These are phyloP conservation scores for Phlebopus sp. DNA, from an alignment of 1,284 basidiomycete genomes.

Conservation along the genomic window DNA sequence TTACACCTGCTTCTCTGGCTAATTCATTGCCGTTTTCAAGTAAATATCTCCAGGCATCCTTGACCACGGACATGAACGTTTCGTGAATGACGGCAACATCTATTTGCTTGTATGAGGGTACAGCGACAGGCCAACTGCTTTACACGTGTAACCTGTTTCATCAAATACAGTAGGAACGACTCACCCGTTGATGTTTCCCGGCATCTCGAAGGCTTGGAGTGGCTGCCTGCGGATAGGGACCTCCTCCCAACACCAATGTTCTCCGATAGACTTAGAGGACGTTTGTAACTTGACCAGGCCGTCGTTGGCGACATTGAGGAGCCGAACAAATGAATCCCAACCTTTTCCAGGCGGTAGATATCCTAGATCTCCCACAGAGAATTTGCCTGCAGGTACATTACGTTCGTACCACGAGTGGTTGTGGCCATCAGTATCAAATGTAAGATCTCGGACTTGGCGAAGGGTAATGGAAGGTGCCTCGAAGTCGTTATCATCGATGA, in stretches of 20 bases:
- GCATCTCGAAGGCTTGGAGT: conserved; percentile 33
- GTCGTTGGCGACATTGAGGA: conserved; percentile 41
- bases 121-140: conserved; percentile 45
- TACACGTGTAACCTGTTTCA: conserved; percentile 1
- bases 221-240: conserved; percentile 22
- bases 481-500: conserved; percentile 35
- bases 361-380: conserved; percentile 45
- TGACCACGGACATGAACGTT: conserved; percentile 25
- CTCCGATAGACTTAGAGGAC: conserved; percentile 22
- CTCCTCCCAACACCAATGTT: conserved; percentile 38
- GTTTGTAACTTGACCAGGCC: conserved; percentile 19
- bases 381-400: conserved; percentile 38
- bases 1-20: conserved; percentile 33
- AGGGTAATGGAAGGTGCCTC: conserved; percentile 33
- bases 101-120: conserved; percentile 36
- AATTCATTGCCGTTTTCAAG: conserved; percentile 35
- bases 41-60: conserved; percentile 45
- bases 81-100: conserved; percentile 41
- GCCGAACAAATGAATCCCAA: conserved; percentile 38
- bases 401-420: conserved; percentile 43
- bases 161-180: conserved; percentile 11
- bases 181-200: conserved; percentile 39
- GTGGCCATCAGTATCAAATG: conserved; percentile 36
- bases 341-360: conserved; percentile 38
- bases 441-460: conserved; percentile 38